phyloP scores from a whole-genome alignment of 2,329 filamentous ascomycete genomes.

The Scopulariopsis brevicaulis region DNA sequence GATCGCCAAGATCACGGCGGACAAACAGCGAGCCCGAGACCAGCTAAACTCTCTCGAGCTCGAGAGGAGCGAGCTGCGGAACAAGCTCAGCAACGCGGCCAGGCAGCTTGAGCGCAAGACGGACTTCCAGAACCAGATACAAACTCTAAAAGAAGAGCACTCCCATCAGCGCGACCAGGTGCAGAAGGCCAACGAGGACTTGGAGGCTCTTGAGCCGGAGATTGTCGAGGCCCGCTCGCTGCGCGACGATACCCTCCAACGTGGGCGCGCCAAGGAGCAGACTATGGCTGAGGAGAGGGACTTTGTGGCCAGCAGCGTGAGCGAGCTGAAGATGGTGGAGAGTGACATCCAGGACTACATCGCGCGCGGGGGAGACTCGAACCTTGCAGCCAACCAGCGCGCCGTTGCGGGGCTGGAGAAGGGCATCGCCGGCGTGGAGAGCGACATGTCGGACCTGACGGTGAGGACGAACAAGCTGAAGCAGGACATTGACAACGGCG shows the following conservation, averaged over 20 bases:
- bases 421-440: conserved; percentile 53
- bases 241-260: conserved; percentile 65
- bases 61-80: conserved; percentile 62
- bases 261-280: conserved; percentile 61
- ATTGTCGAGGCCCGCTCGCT: conserved; percentile 64
- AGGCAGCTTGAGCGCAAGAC: conserved; percentile 76
- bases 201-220: conserved; percentile 64
- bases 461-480: conserved; percentile 66
- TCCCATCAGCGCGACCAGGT: conserved; percentile 59
- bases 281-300: conserved; percentile 60
- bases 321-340: conserved; percentile 65
- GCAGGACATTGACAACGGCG: conserved; percentile 65
- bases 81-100: conserved; percentile 57
- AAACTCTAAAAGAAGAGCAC: conserved; percentile 59
- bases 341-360: conserved; percentile 71
- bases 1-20: conserved; percentile 53
- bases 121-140: conserved; percentile 57
- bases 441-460: conserved; percentile 55
- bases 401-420: conserved; percentile 59
- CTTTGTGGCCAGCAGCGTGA: conserved; percentile 60
- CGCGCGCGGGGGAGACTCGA: conserved; percentile 60
- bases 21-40: conserved; percentile 61
- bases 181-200: conserved; percentile 56
- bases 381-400: conserved; percentile 57
- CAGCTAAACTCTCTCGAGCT: conserved; percentile 62